phyloP scores from a whole-genome alignment of 495 filamentous ascomycete species.

The Daldinia grandis region DNA sequence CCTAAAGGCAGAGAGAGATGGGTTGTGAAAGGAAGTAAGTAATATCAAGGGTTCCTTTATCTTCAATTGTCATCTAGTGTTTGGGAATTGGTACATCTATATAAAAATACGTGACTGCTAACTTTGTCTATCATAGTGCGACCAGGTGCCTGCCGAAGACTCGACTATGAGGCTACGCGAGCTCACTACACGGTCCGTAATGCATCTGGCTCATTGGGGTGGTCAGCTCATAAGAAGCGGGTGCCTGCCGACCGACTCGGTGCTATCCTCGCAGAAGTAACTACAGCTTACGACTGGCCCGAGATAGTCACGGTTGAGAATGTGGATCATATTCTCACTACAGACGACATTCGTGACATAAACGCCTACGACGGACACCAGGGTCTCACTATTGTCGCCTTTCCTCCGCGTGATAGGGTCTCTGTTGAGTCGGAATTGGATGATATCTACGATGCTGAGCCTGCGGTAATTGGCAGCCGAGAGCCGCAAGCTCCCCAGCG shows the following conservation, averaged over 20 bases:
- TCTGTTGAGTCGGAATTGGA: not conserved
- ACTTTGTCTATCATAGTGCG: not conserved
- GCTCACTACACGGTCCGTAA: not conserved
- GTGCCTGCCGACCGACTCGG: not conserved
- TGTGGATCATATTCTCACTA: not conserved
- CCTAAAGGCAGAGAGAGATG: not conserved
- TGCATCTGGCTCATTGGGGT: not conserved
- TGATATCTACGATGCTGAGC: not conserved
- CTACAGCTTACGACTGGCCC: not conserved
- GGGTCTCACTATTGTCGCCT: not conserved
- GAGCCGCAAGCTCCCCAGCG: too few relatives aligned
- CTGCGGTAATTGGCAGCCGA: not conserved
- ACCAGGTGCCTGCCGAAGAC: not conserved
- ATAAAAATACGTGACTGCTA: not conserved
- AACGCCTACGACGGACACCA: not conserved
- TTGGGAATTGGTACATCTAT: not conserved
- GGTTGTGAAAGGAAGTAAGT: not conserved
- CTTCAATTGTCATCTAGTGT: not conserved
- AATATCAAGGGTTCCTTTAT: not conserved
- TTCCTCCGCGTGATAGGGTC: not conserved
- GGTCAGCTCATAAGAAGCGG: not conserved
- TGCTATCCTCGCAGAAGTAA: not conserved
- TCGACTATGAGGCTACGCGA: constrained; percentile 5
- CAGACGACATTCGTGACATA: not conserved
- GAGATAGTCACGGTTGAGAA: not conserved